A percentile compares a stretch with the other conserved stretches of the same genome.
Conservation (phyloP, 2,329 filamentous ascomycete genomes). For the Escovopsis sp. region DNA sequence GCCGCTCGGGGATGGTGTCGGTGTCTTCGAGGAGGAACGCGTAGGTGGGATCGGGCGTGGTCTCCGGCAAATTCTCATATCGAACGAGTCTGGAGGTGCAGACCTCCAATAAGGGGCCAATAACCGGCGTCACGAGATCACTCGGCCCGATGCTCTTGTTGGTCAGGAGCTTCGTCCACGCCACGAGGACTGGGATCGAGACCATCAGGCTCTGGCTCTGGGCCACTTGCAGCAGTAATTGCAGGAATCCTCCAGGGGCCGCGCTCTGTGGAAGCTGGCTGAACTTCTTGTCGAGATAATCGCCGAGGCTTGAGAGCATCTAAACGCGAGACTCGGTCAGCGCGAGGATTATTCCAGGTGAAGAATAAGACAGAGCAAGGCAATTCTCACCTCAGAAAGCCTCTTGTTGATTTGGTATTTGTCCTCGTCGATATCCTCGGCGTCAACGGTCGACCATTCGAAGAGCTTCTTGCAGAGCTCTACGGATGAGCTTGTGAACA, state of each 20-base stretch:
- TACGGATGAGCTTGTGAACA: slow-evolving; percentile 61
- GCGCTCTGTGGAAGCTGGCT: slow-evolving; percentile 45
- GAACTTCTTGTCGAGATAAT: slow-evolving; percentile 69
- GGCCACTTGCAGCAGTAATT: slow-evolving; percentile 64
- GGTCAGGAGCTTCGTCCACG: slow-evolving; percentile 72
- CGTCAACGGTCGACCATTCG: slow-evolving; percentile 64
- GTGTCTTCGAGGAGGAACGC: slow-evolving; percentile 85
- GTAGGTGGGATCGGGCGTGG: slow-evolving; percentile 64
- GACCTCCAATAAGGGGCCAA: slow-evolving; percentile 65
- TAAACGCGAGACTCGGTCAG: slow-evolving; percentile 17
- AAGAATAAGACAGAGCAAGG: too few relatives aligned
- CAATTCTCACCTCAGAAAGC: slow-evolving; percentile 60
- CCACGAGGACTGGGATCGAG: slow-evolving; percentile 81
- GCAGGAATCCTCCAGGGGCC: slow-evolving; percentile 61
- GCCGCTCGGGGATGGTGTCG: slow-evolving; percentile 82
- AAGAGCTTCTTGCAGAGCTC: slow-evolving; percentile 59
- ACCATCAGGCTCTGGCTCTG: slow-evolving; percentile 80
- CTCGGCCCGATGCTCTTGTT: slow-evolving; percentile 52
- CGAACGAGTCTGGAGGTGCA: slow-evolving; percentile 73
- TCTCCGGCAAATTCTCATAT: slow-evolving; percentile 75
- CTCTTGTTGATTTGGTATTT: slow-evolving; percentile 91
- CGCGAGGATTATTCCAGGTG: too few relatives aligned
- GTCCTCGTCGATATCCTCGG: slow-evolving; percentile 74
- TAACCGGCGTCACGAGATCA: slow-evolving; percentile 46
- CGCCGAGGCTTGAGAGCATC: slow-evolving; percentile 74